phyloP scores from a whole-genome alignment of 768 basidiomycete species.

The Agaricus subrufescens region DNA sequence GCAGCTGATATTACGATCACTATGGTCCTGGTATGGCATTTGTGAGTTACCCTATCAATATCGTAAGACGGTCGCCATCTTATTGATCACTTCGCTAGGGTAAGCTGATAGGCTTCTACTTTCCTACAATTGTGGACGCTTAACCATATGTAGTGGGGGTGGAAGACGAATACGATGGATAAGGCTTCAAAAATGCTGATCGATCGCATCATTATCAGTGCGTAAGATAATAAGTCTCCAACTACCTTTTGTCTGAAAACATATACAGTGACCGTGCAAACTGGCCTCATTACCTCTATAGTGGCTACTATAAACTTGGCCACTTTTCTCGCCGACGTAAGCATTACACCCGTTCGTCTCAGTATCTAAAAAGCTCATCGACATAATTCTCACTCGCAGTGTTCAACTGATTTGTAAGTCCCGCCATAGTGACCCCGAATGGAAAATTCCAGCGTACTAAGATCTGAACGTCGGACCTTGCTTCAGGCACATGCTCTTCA shows the following conservation, averaged over 20 bases:
- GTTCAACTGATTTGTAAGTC: not conserved
- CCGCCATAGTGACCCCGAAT: too few relatives aligned
- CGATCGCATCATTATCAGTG: constrained; percentile 37
- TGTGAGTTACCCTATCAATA: constrained; percentile 23
- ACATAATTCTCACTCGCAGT: too few relatives aligned
- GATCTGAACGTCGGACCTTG: too few relatives aligned
- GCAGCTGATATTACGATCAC: constrained; percentile 40
- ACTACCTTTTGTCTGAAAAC: not conserved
- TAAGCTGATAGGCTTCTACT: not conserved
- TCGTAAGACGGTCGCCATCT: not conserved
- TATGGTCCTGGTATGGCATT: constrained; percentile 33
- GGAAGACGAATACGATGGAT: constrained; percentile 35
- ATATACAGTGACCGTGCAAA: constrained; percentile 30
- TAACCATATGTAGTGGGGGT: constrained; percentile 22
- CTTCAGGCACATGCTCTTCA: not conserved
- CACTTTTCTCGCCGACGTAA: constrained; percentile 23
- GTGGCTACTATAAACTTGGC: constrained; percentile 28
- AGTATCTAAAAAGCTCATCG: too few relatives aligned
- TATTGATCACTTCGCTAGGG: not conserved
- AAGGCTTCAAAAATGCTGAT: constrained; percentile 29
- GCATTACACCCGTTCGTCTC: not conserved
- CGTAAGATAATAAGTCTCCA: not conserved
- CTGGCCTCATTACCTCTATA: constrained; percentile 29
- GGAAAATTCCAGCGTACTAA: too few relatives aligned
- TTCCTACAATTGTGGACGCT: not conserved